Evolutionary conservation across 805 yeast genomes (phyloP).

Genomic region (Metschnikowia arizonensis): DNA sequence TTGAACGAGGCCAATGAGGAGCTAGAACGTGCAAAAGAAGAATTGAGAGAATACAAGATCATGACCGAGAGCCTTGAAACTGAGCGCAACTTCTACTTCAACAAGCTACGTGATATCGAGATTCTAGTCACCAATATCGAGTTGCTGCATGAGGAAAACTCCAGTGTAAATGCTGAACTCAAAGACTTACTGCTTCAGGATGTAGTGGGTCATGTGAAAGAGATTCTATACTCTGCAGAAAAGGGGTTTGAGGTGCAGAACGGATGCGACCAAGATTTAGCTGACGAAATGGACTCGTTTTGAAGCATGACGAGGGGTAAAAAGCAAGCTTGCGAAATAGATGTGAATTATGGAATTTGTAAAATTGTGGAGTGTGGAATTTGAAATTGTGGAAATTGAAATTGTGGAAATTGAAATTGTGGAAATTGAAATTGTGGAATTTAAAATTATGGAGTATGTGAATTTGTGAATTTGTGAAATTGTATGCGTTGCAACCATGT

Average conservation of each 20-base stretch:
- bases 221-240: slow-evolving; percentile 72
- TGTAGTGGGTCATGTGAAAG: slow-evolving; percentile 56
- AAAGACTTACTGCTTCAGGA: slow-evolving; percentile 25
- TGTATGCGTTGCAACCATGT: not conserved
- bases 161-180: slow-evolving; percentile 39
- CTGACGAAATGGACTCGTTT: slow-evolving; percentile 22
- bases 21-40: slow-evolving; percentile 42
- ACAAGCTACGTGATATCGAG: slow-evolving; percentile 85
- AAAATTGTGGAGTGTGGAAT: no score
- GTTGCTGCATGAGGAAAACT: slow-evolving; percentile 17
- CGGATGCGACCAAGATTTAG: not conserved
- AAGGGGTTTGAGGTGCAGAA: slow-evolving; percentile 66
- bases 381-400: no score
- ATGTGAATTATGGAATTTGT: no score
- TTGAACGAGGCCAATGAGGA: slow-evolving; percentile 41
- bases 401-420: no score
- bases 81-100: slow-evolving; percentile 87
- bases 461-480: no score
- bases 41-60: slow-evolving; percentile 52
- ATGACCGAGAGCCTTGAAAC: slow-evolving; percentile 66
- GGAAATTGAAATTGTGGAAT: no score
- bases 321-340: no score
- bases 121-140: slow-evolving; percentile 59
- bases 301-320: not conserved
- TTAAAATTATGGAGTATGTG: no score